These are phyloP conservation scores for Starmerella apicola DNA, from an alignment of 805 yeast species.

Conservation along the genomic window DNA sequence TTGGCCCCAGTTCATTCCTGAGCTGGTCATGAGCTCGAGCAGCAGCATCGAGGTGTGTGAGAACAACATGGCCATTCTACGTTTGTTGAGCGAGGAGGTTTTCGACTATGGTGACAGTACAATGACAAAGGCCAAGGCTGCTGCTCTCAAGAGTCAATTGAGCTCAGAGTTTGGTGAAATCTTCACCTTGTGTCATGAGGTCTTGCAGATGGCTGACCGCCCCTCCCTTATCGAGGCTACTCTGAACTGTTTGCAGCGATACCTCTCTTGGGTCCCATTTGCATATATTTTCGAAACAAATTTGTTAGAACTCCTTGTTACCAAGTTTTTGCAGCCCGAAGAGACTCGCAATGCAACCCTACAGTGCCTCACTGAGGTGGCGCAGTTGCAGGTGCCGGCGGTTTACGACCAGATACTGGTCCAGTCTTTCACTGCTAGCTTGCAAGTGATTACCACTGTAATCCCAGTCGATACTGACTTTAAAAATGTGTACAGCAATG, in stretches of 20 bases:
- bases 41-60: constrained; percentile 90
- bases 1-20: constrained; percentile 97
- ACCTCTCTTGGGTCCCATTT: constrained; percentile 88
- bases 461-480: constrained; percentile 67
- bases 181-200: constrained; percentile 85
- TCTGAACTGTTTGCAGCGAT: constrained; percentile 64
- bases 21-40: constrained; percentile 71
- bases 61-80: constrained; percentile 88
- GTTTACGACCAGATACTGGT: constrained; percentile 46
- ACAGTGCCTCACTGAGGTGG: constrained; percentile 87
- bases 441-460: constrained; percentile 54
- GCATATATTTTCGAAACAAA: constrained; percentile 84
- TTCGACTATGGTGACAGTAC: constrained; percentile 92
- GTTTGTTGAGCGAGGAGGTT: constrained; percentile 84
- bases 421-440: constrained; percentile 54
- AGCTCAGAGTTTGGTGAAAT: constrained; percentile 85
- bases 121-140: constrained; percentile 91
- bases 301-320: constrained; percentile 54
- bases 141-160: constrained; percentile 69
- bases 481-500: constrained; percentile 55
- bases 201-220: constrained; percentile 76
- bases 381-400: constrained; percentile 47
- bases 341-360: constrained; percentile 75
- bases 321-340: constrained; percentile 62
- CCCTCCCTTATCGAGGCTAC: constrained; percentile 78